phyloP scores from a whole-genome alignment of 2,329 filamentous ascomycete species.

The Cladosporium velox region DNA sequence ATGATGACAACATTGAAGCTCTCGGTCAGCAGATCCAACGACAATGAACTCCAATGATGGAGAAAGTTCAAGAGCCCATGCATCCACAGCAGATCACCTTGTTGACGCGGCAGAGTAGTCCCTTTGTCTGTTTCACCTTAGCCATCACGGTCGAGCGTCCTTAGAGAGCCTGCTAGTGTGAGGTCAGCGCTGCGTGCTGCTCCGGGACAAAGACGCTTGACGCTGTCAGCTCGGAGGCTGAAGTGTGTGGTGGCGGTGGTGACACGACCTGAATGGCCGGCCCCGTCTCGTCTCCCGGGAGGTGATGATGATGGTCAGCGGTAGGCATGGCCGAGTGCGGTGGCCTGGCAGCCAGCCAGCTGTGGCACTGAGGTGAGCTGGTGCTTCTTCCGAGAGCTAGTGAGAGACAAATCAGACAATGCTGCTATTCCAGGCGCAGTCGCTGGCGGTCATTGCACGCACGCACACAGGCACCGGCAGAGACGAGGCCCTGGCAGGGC shows the following conservation, averaged over 20 bases:
- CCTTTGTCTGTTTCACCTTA: not conserved
- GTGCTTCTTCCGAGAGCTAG: not conserved
- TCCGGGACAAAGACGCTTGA: slow-evolving; percentile 6
- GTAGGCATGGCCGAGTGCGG: not conserved
- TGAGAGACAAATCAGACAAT: slow-evolving; percentile 1
- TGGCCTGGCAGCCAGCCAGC: not conserved
- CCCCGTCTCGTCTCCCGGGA: not conserved
- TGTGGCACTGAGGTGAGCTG: slow-evolving; percentile 5
- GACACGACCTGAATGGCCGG: slow-evolving; percentile 16
- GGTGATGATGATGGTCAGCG: slow-evolving; percentile 3
- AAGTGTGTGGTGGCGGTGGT: slow-evolving; percentile 9
- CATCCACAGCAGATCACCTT: not conserved
- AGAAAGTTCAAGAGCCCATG: not conserved
- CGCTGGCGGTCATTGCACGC: not conserved
- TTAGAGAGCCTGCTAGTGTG: not conserved
- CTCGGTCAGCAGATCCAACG: not conserved
- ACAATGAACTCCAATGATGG: not conserved
- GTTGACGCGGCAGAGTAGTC: not conserved
- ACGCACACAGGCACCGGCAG: slow-evolving; percentile 1
- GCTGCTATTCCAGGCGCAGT: slow-evolving; percentile 11
- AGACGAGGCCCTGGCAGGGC: not conserved
- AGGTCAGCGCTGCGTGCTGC: not conserved
- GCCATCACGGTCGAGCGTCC: slow-evolving; percentile 1
- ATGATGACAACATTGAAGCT: not conserved
- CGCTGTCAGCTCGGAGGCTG: slow-evolving; percentile 16